Base-by-base conservation (phyloP, 2,329 filamentous ascomycete genomes). In the Sporothrix variecibatus region DNA sequence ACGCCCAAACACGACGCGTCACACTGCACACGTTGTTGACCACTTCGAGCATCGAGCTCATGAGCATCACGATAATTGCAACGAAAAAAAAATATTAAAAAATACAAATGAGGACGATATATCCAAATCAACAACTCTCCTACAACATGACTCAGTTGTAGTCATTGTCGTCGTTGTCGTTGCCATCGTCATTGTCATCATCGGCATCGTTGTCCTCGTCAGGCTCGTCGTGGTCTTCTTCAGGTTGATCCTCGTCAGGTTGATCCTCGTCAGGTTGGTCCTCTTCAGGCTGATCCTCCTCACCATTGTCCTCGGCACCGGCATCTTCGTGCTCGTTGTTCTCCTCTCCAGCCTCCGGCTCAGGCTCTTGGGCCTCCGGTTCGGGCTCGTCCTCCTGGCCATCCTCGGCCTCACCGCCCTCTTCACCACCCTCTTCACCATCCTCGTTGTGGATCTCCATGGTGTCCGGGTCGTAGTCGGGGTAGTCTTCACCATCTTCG, bases 371-470 rank as follows among this genome's bases (percentile, higher is more conserved):
- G n/a, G n/a, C n/a, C n/a, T n/a, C n/a, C n/a, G n/a, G 4, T 38
- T 38, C 40, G 40, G 40, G 40, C 40, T 43, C 40, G 5, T 43
- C 40, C 2, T 53, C 51, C 51, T 23, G n/a, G 8, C 8, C 51
- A n/a, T 53, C 49, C 20, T 53, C 49, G 20, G 12, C 49, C 49
- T n/a, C n/a, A n/a, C n/a, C n/a, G n/a, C n/a, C n/a, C n/a, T n/a
- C n/a, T n/a, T 23, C 49, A 7, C 49, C 56, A 31, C 51, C 51
- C 7, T 11, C 51, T 23, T 53, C 51, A 7, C 23, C 51, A 26
- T 26, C 56, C 56, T 58, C 56, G 26, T 49, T 23, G 64, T 68
- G 64, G 23, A 68, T 68, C 64, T 68, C 38, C 64, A 68, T 69
- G 3, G 67, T 69, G 12, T 53, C 67, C 20, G 67, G 67, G 28